Conservation (phyloP, 2,329 filamentous ascomycete genomes). For the Spiromastix sp. region DNA sequence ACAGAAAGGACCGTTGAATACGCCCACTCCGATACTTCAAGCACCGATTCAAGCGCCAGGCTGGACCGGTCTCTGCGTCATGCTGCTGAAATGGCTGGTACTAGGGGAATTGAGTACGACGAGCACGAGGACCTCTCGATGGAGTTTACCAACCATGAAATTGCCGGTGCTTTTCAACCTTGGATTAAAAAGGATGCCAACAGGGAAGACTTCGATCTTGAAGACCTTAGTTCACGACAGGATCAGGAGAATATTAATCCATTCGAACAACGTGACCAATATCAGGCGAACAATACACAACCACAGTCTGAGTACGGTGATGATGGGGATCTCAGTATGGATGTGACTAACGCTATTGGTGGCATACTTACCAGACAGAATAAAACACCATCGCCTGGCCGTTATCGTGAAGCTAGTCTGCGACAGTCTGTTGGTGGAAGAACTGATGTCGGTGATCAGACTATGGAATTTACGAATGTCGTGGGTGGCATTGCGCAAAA, state of each 20-base stretch:
- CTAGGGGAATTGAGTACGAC: constrained; percentile 53
- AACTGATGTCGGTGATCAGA: constrained; percentile 38
- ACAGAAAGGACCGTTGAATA: constrained; percentile 59
- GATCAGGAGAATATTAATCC: constrained; percentile 37
- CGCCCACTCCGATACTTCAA: constrained; percentile 43
- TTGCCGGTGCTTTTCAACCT: constrained; percentile 39
- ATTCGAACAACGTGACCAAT: constrained; percentile 13
- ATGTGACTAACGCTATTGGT: constrained; percentile 75
- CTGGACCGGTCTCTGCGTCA: constrained; percentile 69
- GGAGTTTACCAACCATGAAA: constrained; percentile 59
- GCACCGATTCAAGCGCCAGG: constrained; percentile 58
- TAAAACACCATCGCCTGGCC: constrained; percentile 11
- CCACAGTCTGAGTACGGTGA: constrained; percentile 38
- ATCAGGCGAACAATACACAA: constrained; percentile 15
- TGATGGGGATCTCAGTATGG: constrained; percentile 78
- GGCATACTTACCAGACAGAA: constrained; percentile 57
- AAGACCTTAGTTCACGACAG: constrained; percentile 30
- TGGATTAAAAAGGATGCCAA: constrained; percentile 35
- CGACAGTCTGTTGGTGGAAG: constrained; percentile 32
- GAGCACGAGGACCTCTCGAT: constrained; percentile 62
- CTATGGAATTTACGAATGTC: constrained; percentile 37
- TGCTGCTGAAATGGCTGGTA: constrained; percentile 66
- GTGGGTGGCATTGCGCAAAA: constrained; percentile 28
- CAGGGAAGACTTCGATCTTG: constrained; percentile 31
- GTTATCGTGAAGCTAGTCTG: constrained; percentile 22